Percentiles rank a stretch among this genome's conserved stretches.
Evolutionary conservation across 2,329 filamentous ascomycete genomes (phyloP).

Genomic region (Epichloe sp.): DNA sequence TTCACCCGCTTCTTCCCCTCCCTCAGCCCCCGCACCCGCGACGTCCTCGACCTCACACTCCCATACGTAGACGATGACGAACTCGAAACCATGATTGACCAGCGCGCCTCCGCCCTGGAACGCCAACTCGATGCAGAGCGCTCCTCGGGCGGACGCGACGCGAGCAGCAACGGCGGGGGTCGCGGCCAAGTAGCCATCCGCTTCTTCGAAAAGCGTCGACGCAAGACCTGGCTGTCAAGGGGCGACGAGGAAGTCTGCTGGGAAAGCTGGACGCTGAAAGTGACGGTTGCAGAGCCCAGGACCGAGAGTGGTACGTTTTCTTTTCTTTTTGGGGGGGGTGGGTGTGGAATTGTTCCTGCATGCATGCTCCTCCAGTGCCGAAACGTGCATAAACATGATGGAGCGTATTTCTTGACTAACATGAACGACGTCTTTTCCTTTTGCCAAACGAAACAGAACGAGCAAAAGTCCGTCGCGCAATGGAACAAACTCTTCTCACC

Average conservation of each 20-base stretch:
- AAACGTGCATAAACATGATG: no score
- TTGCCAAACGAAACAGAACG: conserved; percentile 43
- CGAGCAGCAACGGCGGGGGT: conserved; percentile 10
- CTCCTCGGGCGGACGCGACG: conserved; percentile 14
- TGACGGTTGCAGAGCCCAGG: conserved; percentile 80
- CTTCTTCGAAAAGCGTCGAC: conserved; percentile 86
- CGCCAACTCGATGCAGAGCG: conserved; percentile 58
- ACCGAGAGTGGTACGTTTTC: conserved; percentile 65
- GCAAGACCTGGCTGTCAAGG: conserved; percentile 66
- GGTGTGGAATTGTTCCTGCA: no score
- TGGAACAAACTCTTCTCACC: conserved; percentile 79
- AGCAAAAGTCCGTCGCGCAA: conserved; percentile 75
- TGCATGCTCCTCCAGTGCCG: no score
- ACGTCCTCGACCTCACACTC: conserved; percentile 80
- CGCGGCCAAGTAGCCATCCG: conserved; percentile 68
- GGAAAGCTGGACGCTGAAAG: conserved; percentile 90
- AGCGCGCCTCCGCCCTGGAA: conserved; percentile 66
- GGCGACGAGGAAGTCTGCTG: conserved; percentile 91
- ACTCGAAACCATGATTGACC: conserved; percentile 86
- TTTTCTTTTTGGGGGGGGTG: not conserved
- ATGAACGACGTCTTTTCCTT: not conserved
- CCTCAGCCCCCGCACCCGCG: conserved; percentile 67
- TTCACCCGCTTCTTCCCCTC: conserved; percentile 96
- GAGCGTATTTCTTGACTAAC: no score
- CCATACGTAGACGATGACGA: conserved; percentile 83